Base-by-base conservation (phyloP, 495 filamentous ascomycete genomes). In the Aspergillus indologenus region DNA sequence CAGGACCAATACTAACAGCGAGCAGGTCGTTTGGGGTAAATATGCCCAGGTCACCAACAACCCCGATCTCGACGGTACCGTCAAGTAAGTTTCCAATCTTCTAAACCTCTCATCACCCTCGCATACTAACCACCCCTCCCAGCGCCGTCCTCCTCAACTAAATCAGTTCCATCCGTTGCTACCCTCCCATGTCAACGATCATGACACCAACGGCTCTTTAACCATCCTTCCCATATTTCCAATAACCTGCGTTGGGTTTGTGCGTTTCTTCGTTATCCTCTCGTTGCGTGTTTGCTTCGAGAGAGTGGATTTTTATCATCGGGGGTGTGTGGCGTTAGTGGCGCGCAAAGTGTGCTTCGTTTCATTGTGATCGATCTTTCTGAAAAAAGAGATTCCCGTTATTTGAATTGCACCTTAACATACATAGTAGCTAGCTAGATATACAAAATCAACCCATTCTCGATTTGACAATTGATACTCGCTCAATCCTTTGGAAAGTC, bases 11-110 rank as follows among this genome's bases (percentile, higher is more conserved):
- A 11, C 34, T 40, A 2, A 40, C 34, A 40, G 12, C 12, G 7
- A 40, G 2, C 12, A 40, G 34, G 88, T 96, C 24, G 89, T 92
- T 6, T 96, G 91, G 92, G 88, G 87, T 60, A 79, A 89, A 68
- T 95, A 89, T 79, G 92, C 90, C 17, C 91, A 93, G 77, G 60
- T 77, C 17, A 76, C 71, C 55, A 76, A 92, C 71, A 91, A 89
- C 62, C 83, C 81, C 40, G 90, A 93, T 74, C 89, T 88, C 60
- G 88, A 90, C 65, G 88, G 87, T n/a, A 89, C 86, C 70, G 75
- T 90, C 12, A 90, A 92, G 75, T 78, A 67, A 61, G 72, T 70
- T 52, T 54, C 53, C 22, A 3, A 31, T 34, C 43, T 21, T 31
- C 44, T 24, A 0, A 1, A 20, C 22, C 21, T 14, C 21, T 55